phyloP scores from a whole-genome alignment of 495 filamentous ascomycete species.

The Tuber umbilicatum region DNA sequence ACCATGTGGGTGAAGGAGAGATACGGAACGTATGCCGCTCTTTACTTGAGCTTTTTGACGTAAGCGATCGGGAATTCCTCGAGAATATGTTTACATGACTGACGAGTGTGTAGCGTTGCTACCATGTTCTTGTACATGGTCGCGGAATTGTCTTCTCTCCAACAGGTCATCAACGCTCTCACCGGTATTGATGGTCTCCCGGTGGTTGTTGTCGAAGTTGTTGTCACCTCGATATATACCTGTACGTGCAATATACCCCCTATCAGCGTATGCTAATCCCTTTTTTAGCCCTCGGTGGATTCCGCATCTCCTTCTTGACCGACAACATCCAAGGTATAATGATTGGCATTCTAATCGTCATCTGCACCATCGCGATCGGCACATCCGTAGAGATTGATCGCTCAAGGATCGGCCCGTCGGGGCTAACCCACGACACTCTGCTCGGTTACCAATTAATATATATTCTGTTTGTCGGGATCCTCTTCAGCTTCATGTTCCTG shows the following conservation, averaged over 20 bases:
- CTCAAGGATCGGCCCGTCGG: conserved; percentile 56
- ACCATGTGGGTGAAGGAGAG: conserved; percentile 73
- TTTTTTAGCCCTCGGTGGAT: conserved; percentile 60
- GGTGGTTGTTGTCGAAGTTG: conserved; percentile 63
- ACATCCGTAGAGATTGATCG: conserved; percentile 62
- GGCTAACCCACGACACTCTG: conserved; percentile 53
- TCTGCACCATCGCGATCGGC: conserved; percentile 65
- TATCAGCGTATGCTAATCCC: conserved; percentile 7
- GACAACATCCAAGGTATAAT: conserved; percentile 71
- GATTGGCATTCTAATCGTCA: conserved; percentile 61
- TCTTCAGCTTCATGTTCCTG: conserved; percentile 74
- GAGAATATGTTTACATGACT: not conserved
- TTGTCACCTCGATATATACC: conserved; percentile 69
- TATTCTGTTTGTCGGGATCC: conserved; percentile 65
- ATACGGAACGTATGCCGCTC: conserved; percentile 57
- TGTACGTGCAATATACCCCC: conserved; percentile 48
- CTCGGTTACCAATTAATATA: conserved; percentile 73
- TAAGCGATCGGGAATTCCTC: conserved; percentile 33
- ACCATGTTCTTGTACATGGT: conserved; percentile 79
- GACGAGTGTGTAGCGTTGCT: conserved; percentile 47
- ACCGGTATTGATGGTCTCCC: conserved; percentile 68
- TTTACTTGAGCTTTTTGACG: conserved; percentile 64
- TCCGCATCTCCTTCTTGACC: conserved; percentile 69
- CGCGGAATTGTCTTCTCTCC: conserved; percentile 64
- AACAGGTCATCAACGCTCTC: conserved; percentile 63